Conservation (phyloP, 2,329 filamentous ascomycete species). For the Ciborinia camelliae region DNA sequence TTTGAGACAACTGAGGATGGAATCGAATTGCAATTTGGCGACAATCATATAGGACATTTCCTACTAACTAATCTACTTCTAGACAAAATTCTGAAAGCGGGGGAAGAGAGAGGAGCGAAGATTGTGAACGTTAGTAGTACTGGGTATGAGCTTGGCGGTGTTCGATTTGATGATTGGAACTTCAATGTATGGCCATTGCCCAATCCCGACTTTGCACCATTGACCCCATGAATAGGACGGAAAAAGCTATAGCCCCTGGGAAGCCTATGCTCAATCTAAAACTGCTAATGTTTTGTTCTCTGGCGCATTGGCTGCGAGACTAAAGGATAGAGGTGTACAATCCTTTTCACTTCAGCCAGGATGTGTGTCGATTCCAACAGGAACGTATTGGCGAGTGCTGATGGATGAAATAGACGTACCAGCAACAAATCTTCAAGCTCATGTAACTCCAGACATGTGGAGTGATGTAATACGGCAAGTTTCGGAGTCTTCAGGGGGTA, state of each 20-base stretch:
- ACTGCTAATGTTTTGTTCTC: constrained; percentile 42
- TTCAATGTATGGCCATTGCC: constrained; percentile 24
- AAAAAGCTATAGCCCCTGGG: constrained; percentile 34
- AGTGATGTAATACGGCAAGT: background rate
- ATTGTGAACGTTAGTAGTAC: constrained; percentile 36
- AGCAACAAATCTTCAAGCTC: constrained; percentile 23
- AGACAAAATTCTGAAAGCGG: constrained; percentile 14
- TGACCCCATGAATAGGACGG: constrained; percentile 15
- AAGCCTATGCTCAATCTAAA: constrained; percentile 45
- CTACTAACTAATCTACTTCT: constrained; percentile 50
- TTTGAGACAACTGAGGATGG: constrained; percentile 40
- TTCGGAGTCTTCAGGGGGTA: background rate
- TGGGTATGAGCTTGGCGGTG: constrained; percentile 38
- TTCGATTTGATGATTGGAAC: constrained; percentile 37
- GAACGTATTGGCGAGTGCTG: background rate
- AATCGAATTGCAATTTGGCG: constrained; percentile 50
- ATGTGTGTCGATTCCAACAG: constrained; percentile 26
- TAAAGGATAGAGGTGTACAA: constrained; percentile 20
- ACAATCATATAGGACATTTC: constrained; percentile 53
- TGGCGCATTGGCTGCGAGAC: constrained; percentile 2
- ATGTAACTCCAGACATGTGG: constrained; percentile 22
- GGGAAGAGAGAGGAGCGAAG: constrained; percentile 9
- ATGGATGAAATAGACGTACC: constrained; percentile 16
- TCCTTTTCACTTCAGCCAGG: constrained; percentile 19
- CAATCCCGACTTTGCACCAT: background rate